These are phyloP conservation scores for Termitomyces sp. DNA, from an alignment of 1,284 basidiomycete species.

Conservation along the genomic window DNA sequence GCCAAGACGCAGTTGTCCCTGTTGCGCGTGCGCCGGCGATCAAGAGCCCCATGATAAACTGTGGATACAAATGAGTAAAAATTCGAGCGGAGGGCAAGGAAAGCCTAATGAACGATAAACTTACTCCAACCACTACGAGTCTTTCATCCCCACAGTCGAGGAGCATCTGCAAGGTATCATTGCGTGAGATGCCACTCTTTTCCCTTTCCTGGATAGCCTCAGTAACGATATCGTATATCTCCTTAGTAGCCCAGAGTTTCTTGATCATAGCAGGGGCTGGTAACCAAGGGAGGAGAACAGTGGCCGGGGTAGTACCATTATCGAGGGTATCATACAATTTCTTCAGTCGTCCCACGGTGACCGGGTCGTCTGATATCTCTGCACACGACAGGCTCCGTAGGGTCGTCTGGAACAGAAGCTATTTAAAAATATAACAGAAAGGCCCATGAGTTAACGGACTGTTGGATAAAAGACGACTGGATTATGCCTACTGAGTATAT, in stretches of 20 bases:
- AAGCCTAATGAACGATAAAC: conserved; percentile 22
- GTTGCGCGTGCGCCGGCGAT: conserved; percentile 73
- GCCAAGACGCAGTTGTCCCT: conserved; percentile 71
- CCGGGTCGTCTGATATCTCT: conserved; percentile 63
- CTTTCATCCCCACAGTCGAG: conserved; percentile 63
- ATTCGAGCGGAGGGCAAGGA: conserved; percentile 14
- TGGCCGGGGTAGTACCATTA: conserved; percentile 61
- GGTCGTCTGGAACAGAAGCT: conserved; percentile 70
- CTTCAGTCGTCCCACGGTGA: conserved; percentile 53
- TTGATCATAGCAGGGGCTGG: conserved; percentile 64
- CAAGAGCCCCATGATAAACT: conserved; percentile 76
- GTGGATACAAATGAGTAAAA: conserved; percentile 9
- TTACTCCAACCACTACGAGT: conserved; percentile 61
- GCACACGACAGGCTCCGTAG: conserved; percentile 58
- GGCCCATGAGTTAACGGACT: conserved; percentile 11
- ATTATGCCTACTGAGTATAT: conserved; percentile 54
- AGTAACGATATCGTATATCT: conserved; percentile 64
- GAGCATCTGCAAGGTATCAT: conserved; percentile 69
- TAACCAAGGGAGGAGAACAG: conserved; percentile 67
- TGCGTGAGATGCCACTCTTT: conserved; percentile 46
- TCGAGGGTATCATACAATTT: conserved; percentile 62
- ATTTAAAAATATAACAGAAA: conserved; percentile 1
- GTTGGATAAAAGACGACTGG: conserved; percentile 3
- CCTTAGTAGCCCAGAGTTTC: conserved; percentile 64
- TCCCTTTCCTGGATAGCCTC: conserved; percentile 49